Evolutionary conservation across 371 early-diverging fungal genomes (phyloP).

Genomic region (Thermomucor indicae-seudaticae): DNA sequence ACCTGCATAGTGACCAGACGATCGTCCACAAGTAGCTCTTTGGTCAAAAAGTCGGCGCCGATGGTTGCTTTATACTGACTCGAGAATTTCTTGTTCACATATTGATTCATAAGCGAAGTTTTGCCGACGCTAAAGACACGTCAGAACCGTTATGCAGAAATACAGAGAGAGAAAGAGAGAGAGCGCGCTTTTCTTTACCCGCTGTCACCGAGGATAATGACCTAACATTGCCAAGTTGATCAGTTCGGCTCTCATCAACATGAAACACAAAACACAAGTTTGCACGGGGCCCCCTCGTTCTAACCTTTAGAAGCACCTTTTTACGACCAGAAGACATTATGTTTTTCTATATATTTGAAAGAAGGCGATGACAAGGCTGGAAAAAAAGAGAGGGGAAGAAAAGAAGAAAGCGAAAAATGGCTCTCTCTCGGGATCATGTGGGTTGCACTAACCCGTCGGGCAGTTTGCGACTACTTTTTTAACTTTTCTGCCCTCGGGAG

Average conservation of each 20-base stretch:
- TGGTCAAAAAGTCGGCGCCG: slow-evolving; percentile 99
- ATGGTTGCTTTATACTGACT: slow-evolving; percentile 99
- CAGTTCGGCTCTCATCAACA: neutral
- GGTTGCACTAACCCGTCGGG: too few species aligned
- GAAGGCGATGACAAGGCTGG: too few species aligned
- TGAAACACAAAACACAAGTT: neutral
- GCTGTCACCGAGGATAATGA: slow-evolving; percentile 89
- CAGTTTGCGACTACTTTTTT: too few species aligned
- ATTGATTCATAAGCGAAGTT: slow-evolving; percentile 98
- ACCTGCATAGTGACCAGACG: slow-evolving; percentile 91
- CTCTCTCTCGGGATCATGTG: slow-evolving; percentile 1
- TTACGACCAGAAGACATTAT: slow-evolving; percentile 45
- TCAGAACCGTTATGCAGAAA: neutral
- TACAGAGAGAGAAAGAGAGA: slow-evolving; percentile 1
- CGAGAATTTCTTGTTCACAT: slow-evolving; percentile 97
- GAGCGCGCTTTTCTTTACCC: slow-evolving; percentile 52
- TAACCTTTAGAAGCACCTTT: slow-evolving; percentile 59
- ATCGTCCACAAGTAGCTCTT: slow-evolving; percentile 93
- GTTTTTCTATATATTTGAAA: neutral
- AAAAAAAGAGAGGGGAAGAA: slow-evolving; percentile 1
- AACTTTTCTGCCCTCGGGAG: too few species aligned
- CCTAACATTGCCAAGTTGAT: slow-evolving; percentile 39
- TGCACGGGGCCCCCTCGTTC: too few species aligned
- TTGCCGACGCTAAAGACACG: slow-evolving; percentile 86
- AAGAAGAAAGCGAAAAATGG: neutral